phyloP scores from a whole-genome alignment of 2,329 filamentous ascomycete species.

The Fusarium luffae region DNA sequence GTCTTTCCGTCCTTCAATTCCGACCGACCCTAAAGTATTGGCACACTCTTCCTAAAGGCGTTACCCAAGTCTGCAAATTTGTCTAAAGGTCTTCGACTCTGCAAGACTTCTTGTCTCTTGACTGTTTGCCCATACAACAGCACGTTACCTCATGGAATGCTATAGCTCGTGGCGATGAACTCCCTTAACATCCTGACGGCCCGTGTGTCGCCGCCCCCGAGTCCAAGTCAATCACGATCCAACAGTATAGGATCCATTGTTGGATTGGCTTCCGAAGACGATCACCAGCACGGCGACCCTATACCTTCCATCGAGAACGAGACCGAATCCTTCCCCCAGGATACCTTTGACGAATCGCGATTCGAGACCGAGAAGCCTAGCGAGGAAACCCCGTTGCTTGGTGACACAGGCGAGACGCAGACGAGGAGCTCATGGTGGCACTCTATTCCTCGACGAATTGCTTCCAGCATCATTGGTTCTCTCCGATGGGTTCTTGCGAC shows the following conservation, averaged over 20 bases:
- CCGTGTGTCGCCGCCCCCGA: slow-evolving; percentile 75
- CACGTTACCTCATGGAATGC: slow-evolving; percentile 63
- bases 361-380: slow-evolving; percentile 53
- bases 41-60: neutral
- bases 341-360: slow-evolving; percentile 50
- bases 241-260: slow-evolving; percentile 69
- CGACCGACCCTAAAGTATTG: neutral
- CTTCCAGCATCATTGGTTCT: slow-evolving; percentile 77
- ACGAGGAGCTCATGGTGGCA: slow-evolving; percentile 62
- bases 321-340: slow-evolving; percentile 51
- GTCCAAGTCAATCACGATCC: slow-evolving; percentile 66
- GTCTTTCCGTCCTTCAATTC: slow-evolving; percentile 11
- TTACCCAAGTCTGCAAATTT: neutral
- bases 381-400: slow-evolving; percentile 75
- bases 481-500: slow-evolving; percentile 83
- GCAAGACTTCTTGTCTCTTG: slow-evolving; percentile 3
- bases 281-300: slow-evolving; percentile 42
- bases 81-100: neutral
- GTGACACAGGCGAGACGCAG: slow-evolving; percentile 50
- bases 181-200: slow-evolving; percentile 93
- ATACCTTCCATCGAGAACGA: slow-evolving; percentile 51
- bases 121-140: neutral
- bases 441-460: slow-evolving; percentile 74
- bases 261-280: slow-evolving; percentile 57
- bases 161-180: slow-evolving; percentile 80